Evolutionary conservation across 2,329 filamentous ascomycete species (phyloP), one percentile per base, ranked within the genome.

Genomic region (Arthrobotrys sphaeroides): DNA sequence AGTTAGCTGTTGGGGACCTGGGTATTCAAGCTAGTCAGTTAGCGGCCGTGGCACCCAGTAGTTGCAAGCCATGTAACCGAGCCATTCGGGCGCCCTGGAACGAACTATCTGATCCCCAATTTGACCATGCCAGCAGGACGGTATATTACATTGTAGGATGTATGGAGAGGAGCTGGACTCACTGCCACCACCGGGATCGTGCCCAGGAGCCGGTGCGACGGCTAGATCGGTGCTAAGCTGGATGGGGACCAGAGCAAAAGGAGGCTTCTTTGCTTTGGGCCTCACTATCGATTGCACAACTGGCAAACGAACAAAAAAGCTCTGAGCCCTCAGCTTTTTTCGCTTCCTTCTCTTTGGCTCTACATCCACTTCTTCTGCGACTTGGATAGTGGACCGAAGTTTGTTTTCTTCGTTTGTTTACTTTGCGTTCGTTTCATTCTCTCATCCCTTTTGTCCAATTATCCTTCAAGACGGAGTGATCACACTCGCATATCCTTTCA

Each of bases 191-290:
- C 55, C 43, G 62, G 69, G 61, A 74, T 74, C 64, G 64, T 69
- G 55, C 64, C 72, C 61, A 67, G 49, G 69, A 49, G 61, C 69
- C 62, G 57, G 72, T 68, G 51, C 64, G 62, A 75, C 72, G 72
- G 72, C 72, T 69, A 68, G 72, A 75, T 75, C 72, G 62, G 57
- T 75, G 33, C 72, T 75, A 75, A 69, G 16, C 72, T 69, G 72
- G 28, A 75, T 67, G 64, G 53, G 60, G 72, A 55, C 64, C 57
- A 68, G 55, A 57, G 28, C 55, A 69, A 75, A 75, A 75, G 72
- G 72, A 68, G 72, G 65, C 47, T 57, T 26, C 57, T 60, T 42
- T 28, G 18, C 49, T 33, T 42, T 40, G 49, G 53, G 43, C 49
- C 47, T 64, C 55, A 45, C 69, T 74, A 74, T 74, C 72, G 72